Base-by-base conservation (phyloP, 208 protist species). In the Trypanosoma avium region DNA sequence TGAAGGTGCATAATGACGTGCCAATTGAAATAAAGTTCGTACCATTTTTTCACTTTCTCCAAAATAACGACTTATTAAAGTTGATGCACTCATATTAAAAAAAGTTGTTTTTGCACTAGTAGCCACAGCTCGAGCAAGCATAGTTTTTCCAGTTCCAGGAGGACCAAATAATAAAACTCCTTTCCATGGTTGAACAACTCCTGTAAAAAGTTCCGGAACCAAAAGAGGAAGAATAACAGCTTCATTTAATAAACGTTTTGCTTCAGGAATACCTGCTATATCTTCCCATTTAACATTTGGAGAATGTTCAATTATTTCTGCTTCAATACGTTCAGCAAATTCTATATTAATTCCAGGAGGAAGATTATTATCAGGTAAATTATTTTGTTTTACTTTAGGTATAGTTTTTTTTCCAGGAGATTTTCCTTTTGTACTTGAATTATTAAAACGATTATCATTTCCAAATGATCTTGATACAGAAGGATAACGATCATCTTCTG, bases 71-170 rank as follows among this genome's bases (percentile, higher is more conserved):
- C 69, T 84, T 26, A 86, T 78, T 47, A 98, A 75, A 29, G 91
- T 82, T 4, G 91, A 82, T 2, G 88, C 70, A 24, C 82, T 86
- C 7, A 98, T 85, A 72, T 97, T 98, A 77, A 98, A 98, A 71
- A 98, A 98, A n/a, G 92, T 98, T 24, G 94, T 97, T 17, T 78
- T 72, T 54, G 77, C 84, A 72, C 96, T 77, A 8, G 85, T 77
- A 9, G 84, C 86, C 4, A 90, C 84, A 26, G 84, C 87, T 29
- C 99, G 84, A 0, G 99, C 99, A 75, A 99, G 99, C 26, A 99
- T 86, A 3, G 99, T 99, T 71, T 99, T 99, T 45, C 99, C 99
- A 19, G 97, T 99, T 57, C 99, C 99, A 32, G 99, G 99, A 29
- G 99, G 98, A 27, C 99, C 99, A 75, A 98, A 98, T 3, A 99